Percentiles rank a stretch among this genome's conserved stretches.
These are phyloP conservation scores for Geopyxis carbonaria DNA, from an alignment of 495 filamentous ascomycete genomes.

Conservation along the genomic window DNA sequence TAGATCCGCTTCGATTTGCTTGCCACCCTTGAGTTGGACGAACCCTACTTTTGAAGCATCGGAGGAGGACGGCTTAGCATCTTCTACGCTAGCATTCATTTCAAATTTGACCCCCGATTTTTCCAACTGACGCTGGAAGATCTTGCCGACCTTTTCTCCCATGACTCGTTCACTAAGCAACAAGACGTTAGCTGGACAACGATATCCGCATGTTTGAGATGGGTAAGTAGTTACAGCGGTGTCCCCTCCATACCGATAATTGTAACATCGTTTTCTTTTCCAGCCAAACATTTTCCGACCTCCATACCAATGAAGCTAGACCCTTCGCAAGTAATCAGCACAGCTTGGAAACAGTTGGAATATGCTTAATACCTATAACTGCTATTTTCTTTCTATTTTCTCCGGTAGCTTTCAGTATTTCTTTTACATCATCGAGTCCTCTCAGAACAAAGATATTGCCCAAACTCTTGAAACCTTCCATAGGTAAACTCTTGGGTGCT, in stretches of 20 bases:
- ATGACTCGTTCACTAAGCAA: conserved; percentile 51
- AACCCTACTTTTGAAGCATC: conserved; percentile 55
- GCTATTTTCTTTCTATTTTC: conserved; percentile 73
- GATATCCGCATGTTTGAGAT: neutral
- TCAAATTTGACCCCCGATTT: conserved; percentile 77
- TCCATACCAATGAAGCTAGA: conserved; percentile 51
- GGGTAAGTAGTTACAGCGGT: conserved; percentile 34
- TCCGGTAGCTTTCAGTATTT: conserved; percentile 61
- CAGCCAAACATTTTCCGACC: conserved; percentile 57
- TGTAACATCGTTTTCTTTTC: conserved; percentile 62
- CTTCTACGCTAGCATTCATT: conserved; percentile 61
- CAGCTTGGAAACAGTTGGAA: too few species aligned
- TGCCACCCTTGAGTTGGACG: conserved; percentile 74
- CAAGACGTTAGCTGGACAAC: neutral
- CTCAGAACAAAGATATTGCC: conserved; percentile 74
- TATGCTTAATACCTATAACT: conserved; percentile 68
- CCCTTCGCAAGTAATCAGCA: neutral
- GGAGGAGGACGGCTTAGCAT: conserved; percentile 49
- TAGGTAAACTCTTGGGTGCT: conserved; percentile 54
- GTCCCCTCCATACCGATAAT: conserved; percentile 82
- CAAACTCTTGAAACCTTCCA: conserved; percentile 73
- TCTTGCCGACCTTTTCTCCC: conserved; percentile 61
- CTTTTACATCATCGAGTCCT: conserved; percentile 52
- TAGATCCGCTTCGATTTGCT: conserved; percentile 65
- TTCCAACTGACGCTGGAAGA: conserved; percentile 60